Evolutionary conservation across 192 early-diverging fungal genomes (phyloP).

Genomic region (Lobosporangium transversale): DNA sequence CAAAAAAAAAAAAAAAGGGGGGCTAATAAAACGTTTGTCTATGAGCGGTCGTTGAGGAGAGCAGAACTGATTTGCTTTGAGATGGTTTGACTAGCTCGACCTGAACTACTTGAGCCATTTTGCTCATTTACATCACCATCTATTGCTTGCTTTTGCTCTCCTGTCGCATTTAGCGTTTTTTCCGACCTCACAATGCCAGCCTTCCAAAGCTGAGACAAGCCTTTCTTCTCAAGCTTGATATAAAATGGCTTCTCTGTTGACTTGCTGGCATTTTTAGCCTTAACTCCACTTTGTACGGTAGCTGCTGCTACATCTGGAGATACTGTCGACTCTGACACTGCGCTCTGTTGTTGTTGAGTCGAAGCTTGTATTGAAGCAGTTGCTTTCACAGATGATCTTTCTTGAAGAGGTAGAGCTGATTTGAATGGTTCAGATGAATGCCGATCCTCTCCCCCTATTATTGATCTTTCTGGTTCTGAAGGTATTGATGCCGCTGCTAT

Average conservation of each 20-base stretch:
- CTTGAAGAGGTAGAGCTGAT: slow-evolving; percentile 7
- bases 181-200: too few species aligned
- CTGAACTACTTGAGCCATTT: too few species aligned
- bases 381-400: background rate
- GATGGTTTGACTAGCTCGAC: too few species aligned
- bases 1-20: too few species aligned
- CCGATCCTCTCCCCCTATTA: background rate
- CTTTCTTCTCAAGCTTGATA: slow-evolving; percentile 11
- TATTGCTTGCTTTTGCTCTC: too few species aligned
- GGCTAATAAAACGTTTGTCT: too few species aligned
- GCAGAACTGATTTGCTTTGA: too few species aligned
- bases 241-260: slow-evolving; percentile 18
- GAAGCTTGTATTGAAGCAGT: background rate
- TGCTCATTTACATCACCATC: too few species aligned
- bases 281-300: background rate
- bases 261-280: background rate
- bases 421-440: background rate
- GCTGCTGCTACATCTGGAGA: background rate
- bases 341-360: background rate
- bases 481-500: too few species aligned
- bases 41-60: too few species aligned
- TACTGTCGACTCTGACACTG: background rate
- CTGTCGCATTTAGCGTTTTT: too few species aligned
- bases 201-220: slow-evolving; percentile 41
- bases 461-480: background rate